phyloP scores from a whole-genome alignment of 352 stramenopile species.

The Phytophthora rubi region DNA sequence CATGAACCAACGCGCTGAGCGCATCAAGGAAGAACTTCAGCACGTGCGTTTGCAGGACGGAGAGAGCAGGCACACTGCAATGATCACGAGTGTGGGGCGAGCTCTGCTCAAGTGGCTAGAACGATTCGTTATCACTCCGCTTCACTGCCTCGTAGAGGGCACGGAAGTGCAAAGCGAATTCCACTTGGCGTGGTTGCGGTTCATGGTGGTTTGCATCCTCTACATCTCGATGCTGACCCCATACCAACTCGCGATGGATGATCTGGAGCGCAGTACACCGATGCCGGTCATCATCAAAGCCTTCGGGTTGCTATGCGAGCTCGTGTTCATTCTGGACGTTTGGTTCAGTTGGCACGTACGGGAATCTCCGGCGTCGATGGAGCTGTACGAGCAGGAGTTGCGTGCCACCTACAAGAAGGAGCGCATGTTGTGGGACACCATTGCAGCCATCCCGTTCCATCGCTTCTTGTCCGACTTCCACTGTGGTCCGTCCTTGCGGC shows the following conservation, averaged over 20 bases:
- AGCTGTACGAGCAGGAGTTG: conserved; percentile 57
- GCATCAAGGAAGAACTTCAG: conserved; percentile 22
- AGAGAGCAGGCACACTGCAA: neutral
- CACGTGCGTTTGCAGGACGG: conserved; percentile 9
- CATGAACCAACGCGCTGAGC: conserved; percentile 30
- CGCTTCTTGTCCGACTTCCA: conserved; percentile 47
- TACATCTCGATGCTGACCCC: conserved; percentile 52
- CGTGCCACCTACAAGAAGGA: conserved; percentile 44
- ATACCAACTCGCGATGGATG: conserved; percentile 54
- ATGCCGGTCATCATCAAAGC: conserved; percentile 24
- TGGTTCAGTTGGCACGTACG: conserved; percentile 54
- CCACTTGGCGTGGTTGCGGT: conserved; percentile 50
- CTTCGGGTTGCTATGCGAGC: conserved; percentile 41
- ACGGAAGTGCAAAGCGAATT: conserved; percentile 47
- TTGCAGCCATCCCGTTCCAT: conserved; percentile 50
- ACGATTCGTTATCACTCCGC: neutral
- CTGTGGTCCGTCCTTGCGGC: conserved; percentile 32
- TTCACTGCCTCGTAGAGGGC: conserved; percentile 27
- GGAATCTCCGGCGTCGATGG: conserved; percentile 41
- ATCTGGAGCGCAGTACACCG: conserved; percentile 21
- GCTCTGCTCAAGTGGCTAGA: conserved; percentile 11
- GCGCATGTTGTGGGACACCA: conserved; percentile 49
- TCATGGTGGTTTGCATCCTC: conserved; percentile 39
- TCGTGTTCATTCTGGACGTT: conserved; percentile 54
- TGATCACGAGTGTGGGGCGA: neutral